Percentiles rank a stretch among this genome's conserved stretches.
phyloP scores from a whole-genome alignment of 108 stramenopile genomes.

The Hondaea fermentalgiana region DNA sequence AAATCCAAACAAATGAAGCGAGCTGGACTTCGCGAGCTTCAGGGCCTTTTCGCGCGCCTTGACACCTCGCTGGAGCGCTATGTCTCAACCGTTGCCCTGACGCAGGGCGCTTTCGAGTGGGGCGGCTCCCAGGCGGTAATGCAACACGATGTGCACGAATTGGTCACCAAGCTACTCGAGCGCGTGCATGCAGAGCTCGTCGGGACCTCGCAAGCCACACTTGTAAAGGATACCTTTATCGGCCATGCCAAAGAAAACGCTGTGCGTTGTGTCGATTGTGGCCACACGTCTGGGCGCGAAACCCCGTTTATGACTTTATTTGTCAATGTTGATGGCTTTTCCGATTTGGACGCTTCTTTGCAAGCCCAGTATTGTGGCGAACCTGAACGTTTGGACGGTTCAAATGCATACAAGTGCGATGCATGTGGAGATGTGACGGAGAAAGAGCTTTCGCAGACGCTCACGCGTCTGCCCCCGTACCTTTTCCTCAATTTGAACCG shows the following conservation, averaged over 20 bases:
- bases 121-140: background rate
- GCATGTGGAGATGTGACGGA: background rate
- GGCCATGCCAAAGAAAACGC: background rate
- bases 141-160: background rate
- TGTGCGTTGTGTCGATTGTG: background rate
- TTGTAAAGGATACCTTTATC: background rate
- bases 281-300: background rate
- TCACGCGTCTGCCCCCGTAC: slow-evolving; percentile 21
- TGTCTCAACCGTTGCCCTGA: background rate
- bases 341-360: background rate
- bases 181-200: background rate
- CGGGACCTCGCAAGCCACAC: background rate
- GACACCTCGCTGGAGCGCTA: background rate
- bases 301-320: background rate
- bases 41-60: background rate
- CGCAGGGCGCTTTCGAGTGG: slow-evolving; percentile 2
- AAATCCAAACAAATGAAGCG: background rate
- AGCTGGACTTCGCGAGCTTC: background rate
- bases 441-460: background rate
- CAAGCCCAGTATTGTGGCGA: background rate
- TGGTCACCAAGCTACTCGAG: background rate
- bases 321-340: background rate
- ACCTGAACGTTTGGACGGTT: background rate
- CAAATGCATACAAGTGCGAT: background rate
- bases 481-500: slow-evolving; percentile 36